A percentile compares a stretch with the other conserved stretches of the same genome.
Evolutionary conservation across 2,329 filamentous ascomycete genomes (phyloP).

Genomic region (Monosporascus ibericus): DNA sequence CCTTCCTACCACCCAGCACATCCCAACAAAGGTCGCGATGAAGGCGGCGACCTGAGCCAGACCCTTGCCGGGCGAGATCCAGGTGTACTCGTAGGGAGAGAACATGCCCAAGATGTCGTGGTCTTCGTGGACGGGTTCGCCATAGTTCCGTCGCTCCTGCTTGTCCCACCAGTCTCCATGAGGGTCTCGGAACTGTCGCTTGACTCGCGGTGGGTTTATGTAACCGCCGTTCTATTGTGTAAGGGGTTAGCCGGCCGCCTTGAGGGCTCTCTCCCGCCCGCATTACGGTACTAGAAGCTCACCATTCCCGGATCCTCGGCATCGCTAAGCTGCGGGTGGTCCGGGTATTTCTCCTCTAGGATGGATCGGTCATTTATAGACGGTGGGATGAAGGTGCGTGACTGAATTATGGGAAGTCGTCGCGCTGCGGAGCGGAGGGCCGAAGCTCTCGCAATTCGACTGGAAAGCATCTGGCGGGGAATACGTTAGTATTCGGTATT

Average conservation of each 20-base stretch:
- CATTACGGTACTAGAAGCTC: constrained; percentile 23
- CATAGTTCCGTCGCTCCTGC: constrained; percentile 94
- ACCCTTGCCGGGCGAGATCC: constrained; percentile 66
- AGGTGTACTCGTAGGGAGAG: constrained; percentile 82
- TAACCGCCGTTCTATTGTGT: constrained; percentile 70
- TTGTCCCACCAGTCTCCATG: constrained; percentile 95
- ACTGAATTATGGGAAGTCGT: constrained; percentile 48
- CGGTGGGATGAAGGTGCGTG: constrained; percentile 50
- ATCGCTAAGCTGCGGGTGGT: constrained; percentile 43
- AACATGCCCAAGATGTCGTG: constrained; percentile 90
- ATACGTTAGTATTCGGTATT: constrained; percentile 1
- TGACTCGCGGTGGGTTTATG: constrained; percentile 70
- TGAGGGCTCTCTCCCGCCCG: neutral
- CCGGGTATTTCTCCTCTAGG: constrained; percentile 47
- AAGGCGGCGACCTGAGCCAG: constrained; percentile 63
- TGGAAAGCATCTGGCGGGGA: constrained; percentile 50
- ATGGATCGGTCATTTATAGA: constrained; percentile 39
- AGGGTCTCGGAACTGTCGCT: constrained; percentile 89
- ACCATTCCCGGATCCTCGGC: constrained; percentile 63
- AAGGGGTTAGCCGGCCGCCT: constrained; percentile 11
- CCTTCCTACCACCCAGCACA: constrained; percentile 62
- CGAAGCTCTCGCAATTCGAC: constrained; percentile 49
- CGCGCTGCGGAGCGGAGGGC: constrained; percentile 41
- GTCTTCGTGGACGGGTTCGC: constrained; percentile 94
- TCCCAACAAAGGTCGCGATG: constrained; percentile 53